Evolutionary conservation across 192 early-diverging fungal genomes (phyloP), one percentile per base, ranked within the genome.

Genomic region (Coemansia reversa): DNA sequence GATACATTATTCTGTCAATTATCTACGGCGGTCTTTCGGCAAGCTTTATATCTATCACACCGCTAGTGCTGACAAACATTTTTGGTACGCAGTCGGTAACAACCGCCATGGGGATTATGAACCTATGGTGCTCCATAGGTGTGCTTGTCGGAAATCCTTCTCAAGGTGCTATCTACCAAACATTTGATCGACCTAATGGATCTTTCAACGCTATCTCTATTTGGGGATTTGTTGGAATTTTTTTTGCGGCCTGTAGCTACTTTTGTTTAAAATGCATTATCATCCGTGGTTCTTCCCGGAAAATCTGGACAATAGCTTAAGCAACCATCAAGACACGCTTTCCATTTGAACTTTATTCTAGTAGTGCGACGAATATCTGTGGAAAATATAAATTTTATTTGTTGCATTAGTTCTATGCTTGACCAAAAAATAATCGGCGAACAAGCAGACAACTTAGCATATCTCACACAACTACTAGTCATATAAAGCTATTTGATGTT

Each of bases 151-250:
- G 75, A 23, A 77, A 77, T 24, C 75, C 75, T 11, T 67, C 75
- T 23, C 69, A 77, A 42, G 69, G 75, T 7, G 75, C 75, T 16
- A 63, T 77, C n/a, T 77, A 71, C 51, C 75, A 77, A 45, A 49
- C 22, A 9, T 77, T 61, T 19, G 75, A 77, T 54, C 69, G 69
- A 0, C 75, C 75, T 5, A 35, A 63, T 28, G 32, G 53, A 20
- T 56, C 62, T 24, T 77, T 77, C 48, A 65, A 30, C 5, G 69
- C 69, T 25, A 71, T 71, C 28, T 55, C 69, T 0, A 60, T 67
- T 18, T 77, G 75, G 75, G 75, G 75, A 5, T 71, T 67, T 42
- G 25, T 42, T 19, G 69, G 69, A 0, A 59, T 77, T 12, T 30
- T 61, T 14, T 48, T 65, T 45, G 65, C 75, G 16, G 69, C 62